Conservation (phyloP, 73 alveolate species). For the Paraurostyla sp. region DNA sequence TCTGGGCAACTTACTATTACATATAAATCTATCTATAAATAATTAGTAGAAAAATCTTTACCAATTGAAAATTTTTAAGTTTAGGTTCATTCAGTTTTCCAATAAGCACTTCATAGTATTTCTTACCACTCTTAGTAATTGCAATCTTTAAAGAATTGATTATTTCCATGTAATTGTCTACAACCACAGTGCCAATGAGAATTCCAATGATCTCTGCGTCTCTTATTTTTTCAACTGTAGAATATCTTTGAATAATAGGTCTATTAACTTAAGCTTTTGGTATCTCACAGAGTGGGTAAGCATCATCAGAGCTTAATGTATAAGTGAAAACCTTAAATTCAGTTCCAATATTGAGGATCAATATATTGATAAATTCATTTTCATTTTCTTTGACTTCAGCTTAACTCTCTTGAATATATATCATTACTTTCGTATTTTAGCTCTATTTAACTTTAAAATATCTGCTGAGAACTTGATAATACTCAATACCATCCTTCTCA, state of each 20-base stretch:
- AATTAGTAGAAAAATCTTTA: neutral
- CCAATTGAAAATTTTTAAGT: conserved; percentile 62
- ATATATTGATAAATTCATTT: neutral
- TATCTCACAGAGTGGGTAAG: neutral
- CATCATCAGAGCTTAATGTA: neutral
- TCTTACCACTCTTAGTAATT: conserved; percentile 14
- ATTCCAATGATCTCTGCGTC: conserved; percentile 66
- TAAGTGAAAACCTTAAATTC: neutral
- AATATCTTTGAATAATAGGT: conserved; percentile 20
- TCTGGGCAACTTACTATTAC: conserved; percentile 70
- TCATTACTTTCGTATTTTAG: too few species aligned
- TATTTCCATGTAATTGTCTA: conserved; percentile 42
- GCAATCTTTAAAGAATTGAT: neutral
- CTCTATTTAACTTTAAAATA: neutral
- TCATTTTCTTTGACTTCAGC: neutral
- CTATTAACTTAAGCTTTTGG: neutral
- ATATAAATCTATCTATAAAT: conserved; percentile 62
- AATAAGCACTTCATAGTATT: conserved; percentile 69
- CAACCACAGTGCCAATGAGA: conserved; percentile 68
- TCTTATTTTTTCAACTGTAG: conserved; percentile 39
- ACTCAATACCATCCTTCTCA: neutral
- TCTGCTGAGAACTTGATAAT: neutral
- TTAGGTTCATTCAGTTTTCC: conserved; percentile 82
- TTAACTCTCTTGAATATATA: too few species aligned
- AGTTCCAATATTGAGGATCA: neutral